These are phyloP conservation scores for Bacidia rubella DNA, from an alignment of 495 filamentous ascomycete species.

Conservation along the genomic window DNA sequence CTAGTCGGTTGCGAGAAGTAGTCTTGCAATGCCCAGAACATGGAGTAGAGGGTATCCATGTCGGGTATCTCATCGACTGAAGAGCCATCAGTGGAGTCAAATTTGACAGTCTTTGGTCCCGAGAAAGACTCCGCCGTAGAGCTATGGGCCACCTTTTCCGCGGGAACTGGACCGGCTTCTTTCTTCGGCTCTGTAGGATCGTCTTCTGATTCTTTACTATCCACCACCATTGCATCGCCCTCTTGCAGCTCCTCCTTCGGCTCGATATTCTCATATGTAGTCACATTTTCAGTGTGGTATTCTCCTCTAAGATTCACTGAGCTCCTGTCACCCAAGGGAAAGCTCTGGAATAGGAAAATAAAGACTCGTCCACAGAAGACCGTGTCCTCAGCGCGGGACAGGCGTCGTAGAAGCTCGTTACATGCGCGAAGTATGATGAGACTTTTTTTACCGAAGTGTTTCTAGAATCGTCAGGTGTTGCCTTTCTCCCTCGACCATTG, in stretches of 20 bases:
- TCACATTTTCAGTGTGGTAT: constrained; percentile 92
- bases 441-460: constrained; percentile 73
- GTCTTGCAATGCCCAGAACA: constrained; percentile 88
- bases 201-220: constrained; percentile 28
- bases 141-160: constrained; percentile 19
- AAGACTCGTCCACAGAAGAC: constrained; percentile 95
- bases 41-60: constrained; percentile 64
- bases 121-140: neutral
- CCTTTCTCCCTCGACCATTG: neutral
- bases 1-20: constrained; percentile 81
- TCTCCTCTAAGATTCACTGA: constrained; percentile 94
- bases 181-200: constrained; percentile 15
- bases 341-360: constrained; percentile 95
- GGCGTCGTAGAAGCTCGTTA: constrained; percentile 82
- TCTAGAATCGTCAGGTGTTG: constrained; percentile 25
- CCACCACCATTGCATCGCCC: constrained; percentile 36
- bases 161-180: constrained; percentile 22
- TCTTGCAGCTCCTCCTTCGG: constrained; percentile 6
- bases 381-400: constrained; percentile 89
- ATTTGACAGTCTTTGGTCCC: constrained; percentile 37
- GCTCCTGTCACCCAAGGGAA: constrained; percentile 88
- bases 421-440: constrained; percentile 80
- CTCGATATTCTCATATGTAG: constrained; percentile 52
- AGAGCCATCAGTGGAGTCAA: constrained; percentile 32
- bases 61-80: constrained; percentile 35